Conservation (phyloP, 2,329 filamentous ascomycete species). For the Metarhizium anisopliae region DNA sequence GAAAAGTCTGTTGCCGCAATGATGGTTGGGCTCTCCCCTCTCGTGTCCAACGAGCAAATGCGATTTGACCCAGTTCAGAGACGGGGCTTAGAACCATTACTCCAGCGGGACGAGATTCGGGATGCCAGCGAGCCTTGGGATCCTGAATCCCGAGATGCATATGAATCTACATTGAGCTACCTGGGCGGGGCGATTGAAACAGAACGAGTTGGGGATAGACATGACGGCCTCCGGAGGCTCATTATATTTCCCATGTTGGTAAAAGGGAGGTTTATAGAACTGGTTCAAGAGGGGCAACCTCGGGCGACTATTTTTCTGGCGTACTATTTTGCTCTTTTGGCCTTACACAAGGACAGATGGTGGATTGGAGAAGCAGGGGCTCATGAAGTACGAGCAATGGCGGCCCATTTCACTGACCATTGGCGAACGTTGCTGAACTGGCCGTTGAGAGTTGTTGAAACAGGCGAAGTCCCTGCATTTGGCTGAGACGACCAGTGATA, state of each 20-base stretch:
- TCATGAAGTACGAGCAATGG: conserved; percentile 5
- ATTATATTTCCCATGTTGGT: conserved; percentile 9
- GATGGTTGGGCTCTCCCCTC: conserved; percentile 8
- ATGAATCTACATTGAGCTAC: conserved; percentile 12
- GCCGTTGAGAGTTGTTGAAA: conserved; percentile 6
- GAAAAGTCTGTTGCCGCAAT: conserved; percentile 2
- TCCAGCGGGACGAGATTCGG: not conserved
- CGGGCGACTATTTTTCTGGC: conserved; percentile 5
- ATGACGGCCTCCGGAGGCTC: conserved; percentile 3
- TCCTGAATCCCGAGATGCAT: conserved; percentile 10
- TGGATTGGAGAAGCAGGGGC: conserved; percentile 6
- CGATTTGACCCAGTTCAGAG: conserved; percentile 6
- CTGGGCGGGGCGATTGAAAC: conserved; percentile 8
- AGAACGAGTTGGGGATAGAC: not conserved
- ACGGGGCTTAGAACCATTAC: conserved; percentile 8
- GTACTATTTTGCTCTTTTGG: conserved; percentile 8
- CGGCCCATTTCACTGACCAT: conserved; percentile 1
- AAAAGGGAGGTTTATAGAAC: conserved; percentile 8
- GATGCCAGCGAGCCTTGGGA: conserved; percentile 12
- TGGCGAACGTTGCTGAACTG: conserved; percentile 6
- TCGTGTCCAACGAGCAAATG: conserved; percentile 7
- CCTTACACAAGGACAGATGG: conserved; percentile 5
- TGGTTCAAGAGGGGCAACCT: conserved; percentile 5
- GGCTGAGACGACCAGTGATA: not conserved
- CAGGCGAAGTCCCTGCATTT: conserved; percentile 1